phyloP scores from a whole-genome alignment of 1,284 basidiomycete genomes.

The Trichosporon inkin region DNA sequence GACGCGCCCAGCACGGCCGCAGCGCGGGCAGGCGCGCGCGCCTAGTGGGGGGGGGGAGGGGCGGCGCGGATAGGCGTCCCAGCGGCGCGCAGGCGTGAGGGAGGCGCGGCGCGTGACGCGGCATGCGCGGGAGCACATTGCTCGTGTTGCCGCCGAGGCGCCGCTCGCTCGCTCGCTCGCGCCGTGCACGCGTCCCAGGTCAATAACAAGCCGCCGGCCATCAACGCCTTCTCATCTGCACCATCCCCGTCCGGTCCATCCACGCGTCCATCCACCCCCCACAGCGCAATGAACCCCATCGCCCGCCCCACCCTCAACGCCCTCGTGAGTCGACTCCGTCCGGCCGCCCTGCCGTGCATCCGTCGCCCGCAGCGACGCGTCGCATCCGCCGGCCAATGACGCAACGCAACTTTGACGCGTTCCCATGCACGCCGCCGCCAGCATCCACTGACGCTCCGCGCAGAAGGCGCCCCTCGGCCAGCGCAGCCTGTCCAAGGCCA shows the following conservation, averaged over 20 bases:
- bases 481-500: constrained; percentile 33
- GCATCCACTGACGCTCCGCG: constrained; percentile 5
- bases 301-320: constrained; percentile 23
- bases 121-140: too few species aligned
- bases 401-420: background rate
- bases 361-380: background rate
- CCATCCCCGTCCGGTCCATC: constrained; percentile 2
- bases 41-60: too few species aligned
- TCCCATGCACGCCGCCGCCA: background rate
- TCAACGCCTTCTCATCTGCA: background rate
- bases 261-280: constrained; percentile 12
- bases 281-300: constrained; percentile 18
- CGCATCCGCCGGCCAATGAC: background rate
- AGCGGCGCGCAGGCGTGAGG: too few species aligned
- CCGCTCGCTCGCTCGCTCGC: too few species aligned
- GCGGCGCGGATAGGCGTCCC: too few species aligned
- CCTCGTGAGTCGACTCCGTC: constrained; percentile 10
- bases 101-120: too few species aligned
- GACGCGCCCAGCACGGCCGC: background rate
- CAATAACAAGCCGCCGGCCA: background rate
- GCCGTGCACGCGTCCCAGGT: background rate
- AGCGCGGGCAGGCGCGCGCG: background rate
- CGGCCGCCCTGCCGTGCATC: background rate
- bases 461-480: constrained; percentile 18
- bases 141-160: background rate